Conservation (phyloP, 2,329 filamentous ascomycete species). For the Colletotrichum viniferum region DNA sequence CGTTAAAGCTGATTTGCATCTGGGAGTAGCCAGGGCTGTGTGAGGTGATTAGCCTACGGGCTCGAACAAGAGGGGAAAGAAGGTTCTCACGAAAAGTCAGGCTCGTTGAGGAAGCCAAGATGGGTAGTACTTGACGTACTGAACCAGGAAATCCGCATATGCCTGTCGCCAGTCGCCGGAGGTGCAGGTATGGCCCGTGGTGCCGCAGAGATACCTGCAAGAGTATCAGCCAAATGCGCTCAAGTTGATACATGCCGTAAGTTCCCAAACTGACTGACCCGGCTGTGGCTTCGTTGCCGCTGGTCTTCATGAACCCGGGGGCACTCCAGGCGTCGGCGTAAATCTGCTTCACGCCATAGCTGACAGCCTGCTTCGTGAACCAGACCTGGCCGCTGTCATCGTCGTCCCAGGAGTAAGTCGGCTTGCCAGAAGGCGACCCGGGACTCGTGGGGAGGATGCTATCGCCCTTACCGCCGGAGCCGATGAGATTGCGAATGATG, state of each 20-base stretch:
- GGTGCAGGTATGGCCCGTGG: constrained; percentile 39
- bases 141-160: constrained; percentile 52
- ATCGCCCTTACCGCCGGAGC: constrained; percentile 35
- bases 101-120: constrained; percentile 23
- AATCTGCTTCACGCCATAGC: constrained; percentile 40
- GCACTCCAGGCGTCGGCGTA: constrained; percentile 52
- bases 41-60: neutral
- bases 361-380: constrained; percentile 51
- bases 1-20: constrained; percentile 36
- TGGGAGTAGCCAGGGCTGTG: constrained; percentile 37
- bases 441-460: constrained; percentile 49
- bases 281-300: constrained; percentile 33
- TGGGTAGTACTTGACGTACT: constrained; percentile 54
- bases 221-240: neutral
- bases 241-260: neutral
- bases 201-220: constrained; percentile 40
- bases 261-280: constrained; percentile 19
- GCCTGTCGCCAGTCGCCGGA: constrained; percentile 51
- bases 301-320: constrained; percentile 54
- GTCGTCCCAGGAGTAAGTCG: constrained; percentile 49
- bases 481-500: constrained; percentile 55
- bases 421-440: constrained; percentile 41
- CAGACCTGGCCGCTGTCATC: constrained; percentile 56
- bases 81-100: constrained; percentile 9
- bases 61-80: accelerated